Evolutionary conservation across 331 rosid genomes (phyloP).

Genomic region (Malus hybrid): DNA sequence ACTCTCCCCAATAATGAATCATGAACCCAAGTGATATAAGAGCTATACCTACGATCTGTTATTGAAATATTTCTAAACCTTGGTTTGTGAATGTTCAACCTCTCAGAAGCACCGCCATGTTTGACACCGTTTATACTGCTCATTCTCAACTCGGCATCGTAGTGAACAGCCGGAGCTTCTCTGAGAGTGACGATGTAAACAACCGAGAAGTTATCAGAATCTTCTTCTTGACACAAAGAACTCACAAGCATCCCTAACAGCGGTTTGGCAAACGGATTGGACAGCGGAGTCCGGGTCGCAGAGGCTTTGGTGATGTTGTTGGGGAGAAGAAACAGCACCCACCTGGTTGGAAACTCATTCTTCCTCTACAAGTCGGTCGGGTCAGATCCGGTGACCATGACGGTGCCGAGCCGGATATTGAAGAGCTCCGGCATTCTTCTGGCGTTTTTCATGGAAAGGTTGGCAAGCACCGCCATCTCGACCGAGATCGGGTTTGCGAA

Average conservation of each 20-base stretch:
- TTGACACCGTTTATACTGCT: constrained; percentile 20
- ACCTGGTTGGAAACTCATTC: too few species aligned
- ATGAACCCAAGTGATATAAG: too few species aligned
- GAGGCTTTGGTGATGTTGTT: too few species aligned
- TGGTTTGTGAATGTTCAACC: too few species aligned
- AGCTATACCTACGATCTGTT: too few species aligned
- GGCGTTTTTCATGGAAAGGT: constrained; percentile 48
- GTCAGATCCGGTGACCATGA: constrained; percentile 53
- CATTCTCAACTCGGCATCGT: constrained; percentile 40
- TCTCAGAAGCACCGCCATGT: neutral
- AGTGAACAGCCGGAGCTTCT: constrained; percentile 56
- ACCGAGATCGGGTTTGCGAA: constrained; percentile 64
- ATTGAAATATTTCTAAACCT: too few species aligned
- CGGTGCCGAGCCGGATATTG: constrained; percentile 65
- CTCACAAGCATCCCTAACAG: constrained; percentile 28
- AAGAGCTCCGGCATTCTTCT: constrained; percentile 57
- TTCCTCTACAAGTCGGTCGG: too few species aligned
- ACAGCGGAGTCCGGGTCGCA: too few species aligned
- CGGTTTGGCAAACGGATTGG: too few species aligned
- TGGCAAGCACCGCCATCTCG: neutral
- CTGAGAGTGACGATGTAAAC: constrained; percentile 76
- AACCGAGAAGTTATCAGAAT: constrained; percentile 38
- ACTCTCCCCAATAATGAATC: too few species aligned
- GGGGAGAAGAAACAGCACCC: too few species aligned
- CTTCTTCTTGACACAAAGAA: constrained; percentile 34